Evolutionary conservation across 768 basidiomycete species (phyloP).

Genomic region (Pleurotus tuoliensis): DNA sequence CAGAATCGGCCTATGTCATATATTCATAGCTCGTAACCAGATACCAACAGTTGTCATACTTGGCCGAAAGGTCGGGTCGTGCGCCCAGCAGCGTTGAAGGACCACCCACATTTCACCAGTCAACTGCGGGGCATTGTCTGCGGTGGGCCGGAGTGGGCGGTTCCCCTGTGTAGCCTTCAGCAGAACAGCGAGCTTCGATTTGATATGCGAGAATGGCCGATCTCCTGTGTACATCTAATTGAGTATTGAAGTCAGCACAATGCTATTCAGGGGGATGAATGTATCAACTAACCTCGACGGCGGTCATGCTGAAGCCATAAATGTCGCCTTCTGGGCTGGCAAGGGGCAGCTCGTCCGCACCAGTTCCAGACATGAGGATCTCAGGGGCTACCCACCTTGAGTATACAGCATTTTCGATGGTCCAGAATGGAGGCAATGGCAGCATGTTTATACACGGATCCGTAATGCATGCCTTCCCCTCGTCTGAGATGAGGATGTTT

Average conservation of each 20-base stretch:
- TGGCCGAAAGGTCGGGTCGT: slow-evolving; percentile 1
- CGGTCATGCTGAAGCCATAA: slow-evolving; percentile 1
- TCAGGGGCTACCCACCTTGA: slow-evolving; percentile 6
- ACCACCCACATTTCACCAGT: neutral
- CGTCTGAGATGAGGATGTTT: neutral
- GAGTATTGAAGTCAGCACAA: neutral
- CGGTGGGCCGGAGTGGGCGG: neutral
- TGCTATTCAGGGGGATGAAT: neutral
- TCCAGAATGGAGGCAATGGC: neutral
- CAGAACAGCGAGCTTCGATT: neutral
- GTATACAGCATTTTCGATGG: slow-evolving; percentile 5
- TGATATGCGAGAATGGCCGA: slow-evolving; percentile 2
- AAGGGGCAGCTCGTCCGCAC: neutral
- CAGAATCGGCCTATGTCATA: no score
- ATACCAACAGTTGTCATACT: neutral
- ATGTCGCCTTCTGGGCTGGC: neutral
- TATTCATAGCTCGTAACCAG: neutral
- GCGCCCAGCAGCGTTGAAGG: neutral
- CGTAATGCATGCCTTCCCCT: neutral
- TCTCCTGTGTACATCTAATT: slow-evolving; percentile 1
- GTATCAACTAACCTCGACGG: neutral
- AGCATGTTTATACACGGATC: slow-evolving; percentile 5
- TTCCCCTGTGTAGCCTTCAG: neutral
- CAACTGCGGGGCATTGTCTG: neutral
- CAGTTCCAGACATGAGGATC: neutral